phyloP scores from a whole-genome alignment of 805 yeast genomes.

The Wickerhamomyces pijperi region DNA sequence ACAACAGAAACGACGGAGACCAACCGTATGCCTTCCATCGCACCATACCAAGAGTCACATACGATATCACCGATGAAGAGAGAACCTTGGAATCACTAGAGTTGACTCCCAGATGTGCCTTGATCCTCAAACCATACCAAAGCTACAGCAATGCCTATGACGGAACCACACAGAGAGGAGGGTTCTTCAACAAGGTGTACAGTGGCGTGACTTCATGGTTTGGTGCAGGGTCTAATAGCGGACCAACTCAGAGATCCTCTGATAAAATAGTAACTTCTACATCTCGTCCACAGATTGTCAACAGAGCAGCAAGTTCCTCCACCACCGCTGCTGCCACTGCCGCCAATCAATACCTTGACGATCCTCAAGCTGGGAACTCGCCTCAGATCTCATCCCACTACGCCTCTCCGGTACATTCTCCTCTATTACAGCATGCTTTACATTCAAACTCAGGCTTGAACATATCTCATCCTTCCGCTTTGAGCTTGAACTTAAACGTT shows the following conservation, averaged over 20 bases:
- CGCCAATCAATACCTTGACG: not conserved
- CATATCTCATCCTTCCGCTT: too few species aligned
- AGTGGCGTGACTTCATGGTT: slow-evolving; percentile 24
- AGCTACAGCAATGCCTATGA: slow-evolving; percentile 20
- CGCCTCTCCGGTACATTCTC: slow-evolving; percentile 18
- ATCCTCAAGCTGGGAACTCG: slow-evolving; percentile 1
- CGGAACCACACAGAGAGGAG: slow-evolving; percentile 7
- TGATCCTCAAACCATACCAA: slow-evolving; percentile 56
- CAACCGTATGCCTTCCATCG: slow-evolving; percentile 36
- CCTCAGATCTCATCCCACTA: slow-evolving; percentile 16
- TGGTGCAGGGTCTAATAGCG: slow-evolving; percentile 1
- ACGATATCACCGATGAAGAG: slow-evolving; percentile 51
- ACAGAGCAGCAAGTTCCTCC: slow-evolving; percentile 4
- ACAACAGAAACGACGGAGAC: slow-evolving; percentile 35
- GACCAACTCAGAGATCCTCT: not conserved
- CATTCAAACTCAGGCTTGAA: too few species aligned
- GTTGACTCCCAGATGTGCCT: slow-evolving; percentile 61
- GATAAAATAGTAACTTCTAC: not conserved
- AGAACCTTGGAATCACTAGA: slow-evolving; percentile 40
- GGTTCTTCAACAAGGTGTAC: slow-evolving; percentile 22
- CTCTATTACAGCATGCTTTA: slow-evolving; percentile 2
- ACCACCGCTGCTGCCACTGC: slow-evolving; percentile 3
- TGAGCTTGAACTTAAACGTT: slow-evolving; percentile 12
- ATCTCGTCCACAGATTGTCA: slow-evolving; percentile 2
- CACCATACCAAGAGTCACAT: slow-evolving; percentile 51